Evolutionary conservation across 805 yeast genomes (phyloP).

Genomic region (Wickerhamomyces kurtzmanii): DNA sequence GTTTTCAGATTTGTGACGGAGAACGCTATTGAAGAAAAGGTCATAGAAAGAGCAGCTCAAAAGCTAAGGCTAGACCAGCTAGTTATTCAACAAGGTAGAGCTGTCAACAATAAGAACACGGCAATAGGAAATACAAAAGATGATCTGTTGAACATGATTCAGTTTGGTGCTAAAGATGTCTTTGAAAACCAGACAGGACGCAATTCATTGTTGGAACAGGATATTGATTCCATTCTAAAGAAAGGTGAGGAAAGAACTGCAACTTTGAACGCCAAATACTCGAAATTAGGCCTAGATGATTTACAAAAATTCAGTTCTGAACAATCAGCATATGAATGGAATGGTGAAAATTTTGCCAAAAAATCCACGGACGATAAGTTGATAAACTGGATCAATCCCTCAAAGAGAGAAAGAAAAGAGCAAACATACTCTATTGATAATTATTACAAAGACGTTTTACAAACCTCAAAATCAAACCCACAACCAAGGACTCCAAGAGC

Average conservation of each 20-base stretch:
- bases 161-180: constrained; percentile 89
- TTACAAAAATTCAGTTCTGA: constrained; percentile 86
- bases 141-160: constrained; percentile 90
- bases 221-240: constrained; percentile 74
- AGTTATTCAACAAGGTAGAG: constrained; percentile 89
- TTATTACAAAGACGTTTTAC: constrained; percentile 62
- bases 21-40: constrained; percentile 93
- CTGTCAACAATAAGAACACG: constrained; percentile 34
- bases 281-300: constrained; percentile 85
- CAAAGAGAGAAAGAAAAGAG: constrained; percentile 68
- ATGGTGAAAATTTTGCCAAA: constrained; percentile 61
- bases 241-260: constrained; percentile 80
- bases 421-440: constrained; percentile 72
- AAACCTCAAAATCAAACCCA: constrained; percentile 25
- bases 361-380: constrained; percentile 25
- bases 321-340: constrained; percentile 92
- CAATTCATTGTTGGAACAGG: constrained; percentile 32
- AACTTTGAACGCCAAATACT: constrained; percentile 69
- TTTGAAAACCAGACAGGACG: constrained; percentile 41
- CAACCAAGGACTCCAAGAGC: constrained; percentile 39
- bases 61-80: constrained; percentile 86
- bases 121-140: constrained; percentile 60
- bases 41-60: constrained; percentile 91
- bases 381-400: constrained; percentile 62
- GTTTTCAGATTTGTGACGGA: constrained; percentile 93